Conservation (phyloP, 768 basidiomycete species). For the Termitomyces sp. region DNA sequence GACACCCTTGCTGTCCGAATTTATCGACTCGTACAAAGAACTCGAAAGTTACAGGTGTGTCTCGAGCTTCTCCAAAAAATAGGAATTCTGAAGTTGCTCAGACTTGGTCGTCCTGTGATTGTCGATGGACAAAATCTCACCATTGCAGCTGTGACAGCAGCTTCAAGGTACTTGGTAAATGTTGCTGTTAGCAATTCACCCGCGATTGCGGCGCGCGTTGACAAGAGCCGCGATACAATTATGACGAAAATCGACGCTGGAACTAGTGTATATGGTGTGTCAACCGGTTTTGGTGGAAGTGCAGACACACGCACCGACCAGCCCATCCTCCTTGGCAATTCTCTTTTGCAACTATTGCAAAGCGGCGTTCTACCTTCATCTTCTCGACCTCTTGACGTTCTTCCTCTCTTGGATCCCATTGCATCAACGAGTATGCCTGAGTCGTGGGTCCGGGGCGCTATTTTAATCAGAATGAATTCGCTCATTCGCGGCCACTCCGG, state of each 20-base stretch:
- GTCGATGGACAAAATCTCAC: constrained; percentile 71
- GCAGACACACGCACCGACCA: constrained; percentile 81
- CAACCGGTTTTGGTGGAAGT: constrained; percentile 82
- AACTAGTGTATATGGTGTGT: constrained; percentile 78
- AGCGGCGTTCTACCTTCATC: constrained; percentile 66
- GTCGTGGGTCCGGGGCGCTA: constrained; percentile 84
- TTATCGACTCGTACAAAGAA: constrained; percentile 55
- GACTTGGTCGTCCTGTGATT: constrained; percentile 56
- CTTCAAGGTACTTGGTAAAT: constrained; percentile 56
- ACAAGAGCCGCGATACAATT: constrained; percentile 57
- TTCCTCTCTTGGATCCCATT: constrained; percentile 70
- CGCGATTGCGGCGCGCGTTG: constrained; percentile 28
- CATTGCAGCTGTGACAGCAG: constrained; percentile 73
- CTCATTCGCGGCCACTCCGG: constrained; percentile 87
- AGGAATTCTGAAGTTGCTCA: constrained; percentile 20
- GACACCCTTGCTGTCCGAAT: constrained; percentile 45
- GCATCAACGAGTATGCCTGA: constrained; percentile 74
- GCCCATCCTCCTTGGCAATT: constrained; percentile 66
- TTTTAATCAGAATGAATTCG: constrained; percentile 84
- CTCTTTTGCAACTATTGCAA: constrained; percentile 85
- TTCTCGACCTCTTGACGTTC: constrained; percentile 36
- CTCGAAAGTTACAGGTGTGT: constrained; percentile 61
- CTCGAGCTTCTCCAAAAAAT: neutral
- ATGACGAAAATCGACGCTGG: constrained; percentile 61
- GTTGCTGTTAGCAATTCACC: constrained; percentile 48